A percentile compares a stretch with the other conserved stretches of the same genome.
Evolutionary conservation across 2,329 filamentous ascomycete genomes (phyloP).

Genomic region (Dothideomycetes sp.): DNA sequence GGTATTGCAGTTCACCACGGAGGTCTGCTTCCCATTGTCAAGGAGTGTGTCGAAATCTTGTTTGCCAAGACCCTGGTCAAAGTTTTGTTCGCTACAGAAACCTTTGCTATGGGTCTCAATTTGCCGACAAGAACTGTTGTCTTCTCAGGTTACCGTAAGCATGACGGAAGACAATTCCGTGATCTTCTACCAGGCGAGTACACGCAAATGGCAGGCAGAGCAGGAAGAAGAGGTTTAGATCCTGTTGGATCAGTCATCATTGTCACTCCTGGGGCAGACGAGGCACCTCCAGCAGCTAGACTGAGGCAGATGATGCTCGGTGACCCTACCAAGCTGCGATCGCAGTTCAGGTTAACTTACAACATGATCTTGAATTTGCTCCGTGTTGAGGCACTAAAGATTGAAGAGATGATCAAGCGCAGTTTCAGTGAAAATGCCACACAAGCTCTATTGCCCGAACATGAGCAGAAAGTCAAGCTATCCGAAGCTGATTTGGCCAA

Average conservation of each 20-base stretch:
- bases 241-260: slow-evolving; percentile 91
- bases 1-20: slow-evolving; percentile 96
- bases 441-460: slow-evolving; percentile 84
- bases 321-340: slow-evolving; percentile 87
- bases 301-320: slow-evolving; percentile 92
- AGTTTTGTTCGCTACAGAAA: slow-evolving; percentile 94
- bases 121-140: slow-evolving; percentile 92
- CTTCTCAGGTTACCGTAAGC: slow-evolving; percentile 94
- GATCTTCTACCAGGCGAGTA: slow-evolving; percentile 92
- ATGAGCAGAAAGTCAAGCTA: slow-evolving; percentile 86
- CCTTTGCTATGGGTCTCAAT: slow-evolving; percentile 97
- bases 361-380: slow-evolving; percentile 98
- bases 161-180: slow-evolving; percentile 84
- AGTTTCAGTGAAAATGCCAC: slow-evolving; percentile 98
- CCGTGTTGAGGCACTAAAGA: slow-evolving; percentile 91
- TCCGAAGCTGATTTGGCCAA: slow-evolving; percentile 88
- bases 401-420: slow-evolving; percentile 99
- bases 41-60: slow-evolving; percentile 92
- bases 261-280: slow-evolving; percentile 68
- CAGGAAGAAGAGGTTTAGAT: slow-evolving; percentile 85
- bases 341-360: slow-evolving; percentile 94
- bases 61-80: slow-evolving; percentile 95
- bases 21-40: slow-evolving; percentile 88
- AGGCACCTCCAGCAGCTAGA: slow-evolving; percentile 76
- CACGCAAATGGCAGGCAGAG: slow-evolving; percentile 95